Evolutionary conservation across 192 early-diverging fungal species (phyloP).

Genomic region (Gaertneriomyces sp.): DNA sequence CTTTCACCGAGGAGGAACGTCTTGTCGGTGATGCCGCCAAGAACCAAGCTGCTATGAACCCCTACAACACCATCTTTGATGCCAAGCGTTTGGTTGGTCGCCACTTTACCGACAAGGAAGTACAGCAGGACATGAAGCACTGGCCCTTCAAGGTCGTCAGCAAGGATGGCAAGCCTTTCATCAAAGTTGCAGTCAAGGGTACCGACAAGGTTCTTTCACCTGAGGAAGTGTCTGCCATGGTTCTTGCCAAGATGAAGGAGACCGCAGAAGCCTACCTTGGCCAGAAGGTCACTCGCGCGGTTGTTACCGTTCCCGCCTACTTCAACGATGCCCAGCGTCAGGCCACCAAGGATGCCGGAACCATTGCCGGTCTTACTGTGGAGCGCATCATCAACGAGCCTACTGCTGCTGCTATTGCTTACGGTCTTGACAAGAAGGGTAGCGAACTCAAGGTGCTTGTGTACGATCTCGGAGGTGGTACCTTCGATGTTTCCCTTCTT

Average conservation of each 20-base stretch:
- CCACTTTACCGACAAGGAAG: conserved; percentile 82
- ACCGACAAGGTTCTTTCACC: conserved; percentile 81
- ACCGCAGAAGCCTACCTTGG: conserved; percentile 84
- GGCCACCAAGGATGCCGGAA: conserved; percentile 88
- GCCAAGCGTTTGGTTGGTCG: conserved; percentile 91
- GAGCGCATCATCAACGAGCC: conserved; percentile 93
- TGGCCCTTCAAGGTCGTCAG: conserved; percentile 87
- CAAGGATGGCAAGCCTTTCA: conserved; percentile 78
- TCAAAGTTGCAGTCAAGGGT: conserved; percentile 83
- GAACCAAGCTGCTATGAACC: conserved; percentile 89
- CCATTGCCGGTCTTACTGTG: conserved; percentile 77
- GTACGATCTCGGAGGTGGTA: conserved; percentile 97
- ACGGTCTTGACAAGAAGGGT: conserved; percentile 90
- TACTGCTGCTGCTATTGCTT: conserved; percentile 91
- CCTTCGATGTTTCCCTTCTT: conserved; percentile 94
- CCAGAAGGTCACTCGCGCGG: conserved; percentile 84
- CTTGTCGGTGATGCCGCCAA: conserved; percentile 93
- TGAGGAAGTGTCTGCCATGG: conserved; percentile 98
- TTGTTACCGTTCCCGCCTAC: conserved; percentile 97
- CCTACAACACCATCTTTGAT: conserved; percentile 86
- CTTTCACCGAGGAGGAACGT: conserved; percentile 86
- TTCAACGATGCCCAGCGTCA: conserved; percentile 95
- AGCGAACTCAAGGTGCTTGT: conserved; percentile 90
- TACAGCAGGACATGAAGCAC: conserved; percentile 91
- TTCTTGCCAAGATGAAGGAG: conserved; percentile 93